Evolutionary conservation across 1,139 yeast species (phyloP).

Genomic region (Magnusiomyces suaveolens): DNA sequence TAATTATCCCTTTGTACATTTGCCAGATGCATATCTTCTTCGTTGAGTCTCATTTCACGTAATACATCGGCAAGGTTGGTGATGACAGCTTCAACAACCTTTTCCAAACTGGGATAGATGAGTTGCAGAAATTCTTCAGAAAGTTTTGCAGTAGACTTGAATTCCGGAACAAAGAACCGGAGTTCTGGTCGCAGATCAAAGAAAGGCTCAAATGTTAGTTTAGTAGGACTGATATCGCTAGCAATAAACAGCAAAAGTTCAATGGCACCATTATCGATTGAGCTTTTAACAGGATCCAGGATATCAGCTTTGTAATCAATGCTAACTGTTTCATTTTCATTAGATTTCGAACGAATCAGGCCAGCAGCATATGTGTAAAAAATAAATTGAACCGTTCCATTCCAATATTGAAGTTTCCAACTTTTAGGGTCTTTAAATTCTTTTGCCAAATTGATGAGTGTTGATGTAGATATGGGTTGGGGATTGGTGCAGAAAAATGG

Average conservation of each 20-base stretch:
- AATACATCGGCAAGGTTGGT: conserved; percentile 69
- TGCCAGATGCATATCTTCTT: conserved; percentile 66
- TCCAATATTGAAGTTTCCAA: conserved; percentile 34
- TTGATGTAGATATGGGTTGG: not conserved
- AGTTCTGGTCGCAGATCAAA: conserved; percentile 58
- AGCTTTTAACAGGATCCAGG: conserved; percentile 39
- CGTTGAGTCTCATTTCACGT: conserved; percentile 71
- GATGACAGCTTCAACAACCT: conserved; percentile 52
- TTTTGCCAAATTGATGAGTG: conserved; percentile 1
- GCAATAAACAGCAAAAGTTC: conserved; percentile 66
- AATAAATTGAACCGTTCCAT: conserved; percentile 48
- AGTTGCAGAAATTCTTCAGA: conserved; percentile 18
- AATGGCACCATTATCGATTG: conserved; percentile 61
- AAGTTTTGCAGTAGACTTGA: conserved; percentile 16
- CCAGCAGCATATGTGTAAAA: conserved; percentile 58
- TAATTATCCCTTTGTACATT: conserved; percentile 31
- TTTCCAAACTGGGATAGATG: conserved; percentile 22
- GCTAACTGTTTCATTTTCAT: conserved; percentile 11
- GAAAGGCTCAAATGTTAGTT: conserved; percentile 28
- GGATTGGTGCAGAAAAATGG: conserved; percentile 12
- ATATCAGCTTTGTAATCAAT: conserved; percentile 38
- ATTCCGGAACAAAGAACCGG: conserved; percentile 40
- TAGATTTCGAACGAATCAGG: conserved; percentile 34
- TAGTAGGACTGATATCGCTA: conserved; percentile 49
- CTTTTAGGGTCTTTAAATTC: conserved; percentile 11